Percentiles rank a stretch among this genome's conserved stretches.
These are phyloP conservation scores for Hypocrella siamensis DNA, from an alignment of 2,329 filamentous ascomycete genomes.

Conservation along the genomic window DNA sequence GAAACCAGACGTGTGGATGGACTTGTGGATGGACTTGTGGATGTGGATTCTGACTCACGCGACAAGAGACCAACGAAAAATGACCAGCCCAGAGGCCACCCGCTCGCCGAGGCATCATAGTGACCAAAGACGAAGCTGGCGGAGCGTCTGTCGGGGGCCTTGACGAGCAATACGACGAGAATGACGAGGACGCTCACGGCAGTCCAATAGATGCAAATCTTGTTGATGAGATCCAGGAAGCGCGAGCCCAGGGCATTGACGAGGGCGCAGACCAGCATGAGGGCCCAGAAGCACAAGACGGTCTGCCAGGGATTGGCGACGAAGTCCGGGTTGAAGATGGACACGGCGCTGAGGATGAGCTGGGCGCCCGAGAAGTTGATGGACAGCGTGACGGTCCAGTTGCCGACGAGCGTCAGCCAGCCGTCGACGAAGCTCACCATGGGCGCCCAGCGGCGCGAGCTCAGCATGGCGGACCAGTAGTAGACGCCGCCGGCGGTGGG, in stretches of 20 bases:
- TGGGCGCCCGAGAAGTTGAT: slow-evolving; percentile 58
- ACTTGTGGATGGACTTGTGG: background rate
- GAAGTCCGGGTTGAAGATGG: slow-evolving; percentile 47
- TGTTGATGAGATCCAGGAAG: slow-evolving; percentile 51
- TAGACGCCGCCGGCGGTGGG: slow-evolving; percentile 48
- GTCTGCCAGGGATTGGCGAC: slow-evolving; percentile 51
- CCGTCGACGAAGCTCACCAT: slow-evolving; percentile 56
- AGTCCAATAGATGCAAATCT: slow-evolving; percentile 60
- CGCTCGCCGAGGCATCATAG: slow-evolving; percentile 53
- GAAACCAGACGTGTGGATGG: too few species aligned
- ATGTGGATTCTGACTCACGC: slow-evolving; percentile 12
- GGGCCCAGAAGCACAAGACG: slow-evolving; percentile 57
- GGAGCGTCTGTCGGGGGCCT: slow-evolving; percentile 46
- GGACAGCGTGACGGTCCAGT: slow-evolving; percentile 54
- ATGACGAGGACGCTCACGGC: slow-evolving; percentile 54
- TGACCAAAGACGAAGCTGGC: slow-evolving; percentile 50
- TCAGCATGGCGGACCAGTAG: slow-evolving; percentile 57
- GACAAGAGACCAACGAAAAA: slow-evolving; percentile 40
- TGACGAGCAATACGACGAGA: slow-evolving; percentile 51
- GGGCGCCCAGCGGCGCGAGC: slow-evolving; percentile 43
- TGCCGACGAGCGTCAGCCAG: slow-evolving; percentile 59
- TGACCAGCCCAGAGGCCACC: slow-evolving; percentile 51
- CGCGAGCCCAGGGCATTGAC: slow-evolving; percentile 49
- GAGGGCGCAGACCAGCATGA: slow-evolving; percentile 45
- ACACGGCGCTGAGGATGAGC: slow-evolving; percentile 51